A percentile compares a stretch with the other conserved stretches of the same genome.
These are phyloP conservation scores for Podaxis sp. DNA, from an alignment of 768 basidiomycete genomes.

Conservation along the genomic window DNA sequence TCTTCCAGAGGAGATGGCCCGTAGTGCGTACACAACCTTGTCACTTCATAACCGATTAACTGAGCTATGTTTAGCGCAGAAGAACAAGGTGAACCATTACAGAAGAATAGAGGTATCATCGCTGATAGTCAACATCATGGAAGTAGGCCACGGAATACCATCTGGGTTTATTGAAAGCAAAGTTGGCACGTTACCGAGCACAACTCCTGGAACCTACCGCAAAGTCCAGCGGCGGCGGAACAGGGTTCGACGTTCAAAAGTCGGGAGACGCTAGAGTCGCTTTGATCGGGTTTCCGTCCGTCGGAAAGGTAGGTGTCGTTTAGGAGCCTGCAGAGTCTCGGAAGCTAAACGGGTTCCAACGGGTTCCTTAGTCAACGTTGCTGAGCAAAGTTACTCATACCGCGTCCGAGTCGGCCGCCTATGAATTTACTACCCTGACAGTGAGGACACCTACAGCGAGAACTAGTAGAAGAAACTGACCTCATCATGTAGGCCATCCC, in stretches of 20 bases:
- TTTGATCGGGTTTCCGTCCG: conserved; percentile 93
- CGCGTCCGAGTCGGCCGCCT: conserved; percentile 83
- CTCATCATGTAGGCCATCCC: conserved; percentile 73
- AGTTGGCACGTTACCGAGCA: conserved; percentile 90
- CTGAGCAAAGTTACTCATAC: conserved; percentile 92
- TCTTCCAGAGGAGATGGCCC: conserved; percentile 88
- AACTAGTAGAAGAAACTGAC: neutral
- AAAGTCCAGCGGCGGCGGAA: conserved; percentile 78
- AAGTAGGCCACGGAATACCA: conserved; percentile 91
- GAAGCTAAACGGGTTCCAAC: neutral
- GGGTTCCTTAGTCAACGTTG: conserved; percentile 69
- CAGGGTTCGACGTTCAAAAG: conserved; percentile 84
- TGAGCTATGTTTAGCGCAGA: conserved; percentile 63
- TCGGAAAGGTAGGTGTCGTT: conserved; percentile 64
- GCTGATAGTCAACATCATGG: conserved; percentile 16
- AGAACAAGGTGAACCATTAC: conserved; percentile 73
- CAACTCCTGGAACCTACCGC: conserved; percentile 90
- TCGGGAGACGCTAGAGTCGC: conserved; percentile 88
- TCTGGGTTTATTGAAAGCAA: conserved; percentile 90
- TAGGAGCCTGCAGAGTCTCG: neutral
- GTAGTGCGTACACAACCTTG: conserved; percentile 60
- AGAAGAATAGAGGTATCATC: neutral
- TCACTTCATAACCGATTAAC: neutral
- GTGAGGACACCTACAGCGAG: conserved; percentile 33
- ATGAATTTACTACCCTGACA: conserved; percentile 93